phyloP scores from a whole-genome alignment of 805 yeast genomes.

The Yueomyces sp. region DNA sequence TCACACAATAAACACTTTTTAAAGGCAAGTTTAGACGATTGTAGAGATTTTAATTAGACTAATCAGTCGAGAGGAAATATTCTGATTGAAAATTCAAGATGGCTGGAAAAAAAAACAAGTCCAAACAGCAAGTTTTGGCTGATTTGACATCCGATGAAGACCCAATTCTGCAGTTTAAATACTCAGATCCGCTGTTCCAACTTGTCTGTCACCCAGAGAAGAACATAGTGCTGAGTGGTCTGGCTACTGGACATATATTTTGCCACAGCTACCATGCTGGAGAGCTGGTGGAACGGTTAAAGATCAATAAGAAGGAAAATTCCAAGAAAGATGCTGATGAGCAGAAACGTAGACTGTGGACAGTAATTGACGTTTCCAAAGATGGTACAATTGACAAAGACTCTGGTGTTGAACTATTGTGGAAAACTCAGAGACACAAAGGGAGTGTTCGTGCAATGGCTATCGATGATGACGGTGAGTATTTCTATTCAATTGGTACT shows the following conservation, averaged over 20 bases:
- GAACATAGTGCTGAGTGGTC: slow-evolving; percentile 53
- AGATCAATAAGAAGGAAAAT: slow-evolving; percentile 5
- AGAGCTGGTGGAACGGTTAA: slow-evolving; percentile 24
- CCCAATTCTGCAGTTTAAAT: slow-evolving; percentile 27
- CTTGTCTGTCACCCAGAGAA: slow-evolving; percentile 65
- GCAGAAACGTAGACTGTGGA: slow-evolving; percentile 29
- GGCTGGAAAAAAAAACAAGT: slow-evolving; percentile 4
- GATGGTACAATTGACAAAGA: slow-evolving; percentile 6
- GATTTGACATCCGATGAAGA: slow-evolving; percentile 3
- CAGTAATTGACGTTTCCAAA: slow-evolving; percentile 11
- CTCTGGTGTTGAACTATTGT: slow-evolving; percentile 25
- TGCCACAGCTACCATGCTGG: slow-evolving; percentile 46
- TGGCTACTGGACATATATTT: slow-evolving; percentile 70
- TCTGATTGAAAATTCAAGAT: background rate
- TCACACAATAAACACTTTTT: background rate
- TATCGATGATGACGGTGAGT: slow-evolving; percentile 39
- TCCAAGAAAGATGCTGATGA: slow-evolving; percentile 22
- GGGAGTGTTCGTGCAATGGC: slow-evolving; percentile 68
- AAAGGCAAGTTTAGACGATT: no score
- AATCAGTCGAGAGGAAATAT: no score
- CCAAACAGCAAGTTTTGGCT: slow-evolving; percentile 9
- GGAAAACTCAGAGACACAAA: slow-evolving; percentile 88
- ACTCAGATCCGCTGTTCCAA: slow-evolving; percentile 58
- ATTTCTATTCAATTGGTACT: slow-evolving; percentile 58
- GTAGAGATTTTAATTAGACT: no score